Percentiles rank a stretch among this genome's conserved stretches.
phyloP scores from a whole-genome alignment of 1,284 basidiomycete species.

The Gastroboletus turbinatus region DNA sequence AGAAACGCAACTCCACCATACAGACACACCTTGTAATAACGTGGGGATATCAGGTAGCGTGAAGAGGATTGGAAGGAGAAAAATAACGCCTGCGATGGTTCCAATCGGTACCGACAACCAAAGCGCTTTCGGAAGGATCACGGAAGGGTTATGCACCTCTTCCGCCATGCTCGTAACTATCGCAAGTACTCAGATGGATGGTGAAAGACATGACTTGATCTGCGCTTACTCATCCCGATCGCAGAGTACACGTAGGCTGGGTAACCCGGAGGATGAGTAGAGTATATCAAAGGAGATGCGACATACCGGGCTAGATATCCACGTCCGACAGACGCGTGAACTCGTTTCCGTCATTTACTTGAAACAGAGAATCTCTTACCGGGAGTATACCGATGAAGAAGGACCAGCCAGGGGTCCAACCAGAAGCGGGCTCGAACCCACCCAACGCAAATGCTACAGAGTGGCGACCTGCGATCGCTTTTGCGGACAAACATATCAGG shows the following conservation, averaged over 20 bases:
- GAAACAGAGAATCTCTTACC: constrained; percentile 33
- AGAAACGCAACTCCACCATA: neutral
- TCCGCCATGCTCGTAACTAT: constrained; percentile 61
- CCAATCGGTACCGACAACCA: constrained; percentile 65
- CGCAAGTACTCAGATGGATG: constrained; percentile 2
- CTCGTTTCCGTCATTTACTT: neutral
- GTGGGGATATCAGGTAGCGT: constrained; percentile 57
- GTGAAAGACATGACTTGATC: neutral
- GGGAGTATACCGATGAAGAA: constrained; percentile 57
- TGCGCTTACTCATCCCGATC: constrained; percentile 51
- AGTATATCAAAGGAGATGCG: neutral
- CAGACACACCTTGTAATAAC: constrained; percentile 47
- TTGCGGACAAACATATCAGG: constrained; percentile 47
- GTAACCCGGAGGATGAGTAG: neutral
- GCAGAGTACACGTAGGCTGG: constrained; percentile 51
- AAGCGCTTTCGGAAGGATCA: constrained; percentile 59
- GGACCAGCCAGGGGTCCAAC: constrained; percentile 57
- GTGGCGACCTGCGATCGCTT: constrained; percentile 48
- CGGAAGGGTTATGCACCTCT: constrained; percentile 58
- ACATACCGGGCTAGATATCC: constrained; percentile 37
- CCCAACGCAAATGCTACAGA: constrained; percentile 48
- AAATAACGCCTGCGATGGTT: constrained; percentile 54
- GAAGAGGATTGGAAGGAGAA: constrained; percentile 70
- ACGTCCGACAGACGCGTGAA: neutral
- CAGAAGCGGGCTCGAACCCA: constrained; percentile 51